phyloP scores from a whole-genome alignment of 192 early-diverging fungal species.

The Entomortierella parvispora region DNA sequence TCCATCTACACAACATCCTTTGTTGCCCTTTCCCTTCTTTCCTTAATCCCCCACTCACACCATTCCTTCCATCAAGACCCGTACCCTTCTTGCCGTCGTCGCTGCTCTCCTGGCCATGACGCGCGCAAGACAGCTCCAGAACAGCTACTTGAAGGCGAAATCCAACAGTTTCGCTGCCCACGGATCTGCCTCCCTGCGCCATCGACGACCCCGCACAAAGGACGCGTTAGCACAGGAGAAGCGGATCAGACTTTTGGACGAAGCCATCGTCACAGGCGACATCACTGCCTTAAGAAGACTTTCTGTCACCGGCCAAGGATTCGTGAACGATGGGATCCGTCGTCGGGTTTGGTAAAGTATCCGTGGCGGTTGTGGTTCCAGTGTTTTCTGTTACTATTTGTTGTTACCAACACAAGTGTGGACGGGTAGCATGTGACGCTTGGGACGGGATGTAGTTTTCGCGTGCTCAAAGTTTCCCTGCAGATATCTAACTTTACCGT shows the following conservation, averaged over 20 bases:
- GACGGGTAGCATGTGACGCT: too few relatives aligned
- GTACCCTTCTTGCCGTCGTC: constrained; percentile 32
- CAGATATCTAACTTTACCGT: too few relatives aligned
- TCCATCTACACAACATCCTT: background rate
- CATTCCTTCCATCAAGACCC: constrained; percentile 49
- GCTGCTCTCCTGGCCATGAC: constrained; percentile 46
- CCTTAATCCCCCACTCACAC: background rate
- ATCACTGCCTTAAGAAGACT: constrained; percentile 29
- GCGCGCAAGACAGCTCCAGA: constrained; percentile 34
- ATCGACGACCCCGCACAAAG: constrained; percentile 35
- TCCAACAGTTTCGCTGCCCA: background rate
- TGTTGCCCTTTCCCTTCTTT: constrained; percentile 2
- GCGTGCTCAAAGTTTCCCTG: too few relatives aligned
- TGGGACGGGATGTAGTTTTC: too few relatives aligned
- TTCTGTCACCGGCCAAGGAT: constrained; percentile 48
- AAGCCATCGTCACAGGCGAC: constrained; percentile 52
- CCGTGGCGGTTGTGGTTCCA: background rate
- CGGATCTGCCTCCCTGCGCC: constrained; percentile 1
- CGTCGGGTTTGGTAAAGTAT: constrained; percentile 53
- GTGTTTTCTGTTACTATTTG: background rate
- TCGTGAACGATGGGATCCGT: constrained; percentile 58
- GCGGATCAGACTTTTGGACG: constrained; percentile 53
- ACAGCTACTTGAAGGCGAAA: constrained; percentile 13
- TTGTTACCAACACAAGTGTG: background rate
- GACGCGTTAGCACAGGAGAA: constrained; percentile 34